These are phyloP conservation scores for Cryphonectria radicalis DNA, from an alignment of 2,329 filamentous ascomycete genomes.

Conservation along the genomic window DNA sequence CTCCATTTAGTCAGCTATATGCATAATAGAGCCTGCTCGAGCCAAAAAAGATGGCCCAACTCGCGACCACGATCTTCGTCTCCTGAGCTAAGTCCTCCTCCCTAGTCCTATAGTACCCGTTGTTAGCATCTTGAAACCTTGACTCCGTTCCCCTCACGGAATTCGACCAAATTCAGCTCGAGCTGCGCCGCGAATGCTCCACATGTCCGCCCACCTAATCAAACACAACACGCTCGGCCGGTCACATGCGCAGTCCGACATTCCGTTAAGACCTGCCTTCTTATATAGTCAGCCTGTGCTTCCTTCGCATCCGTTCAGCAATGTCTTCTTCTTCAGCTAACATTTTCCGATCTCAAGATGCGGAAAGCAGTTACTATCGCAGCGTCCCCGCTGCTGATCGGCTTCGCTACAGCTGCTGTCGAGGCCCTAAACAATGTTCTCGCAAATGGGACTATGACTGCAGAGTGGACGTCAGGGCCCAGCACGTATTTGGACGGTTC, in stretches of 20 bases:
- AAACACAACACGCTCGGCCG: not conserved
- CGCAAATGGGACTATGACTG: conserved; percentile 1
- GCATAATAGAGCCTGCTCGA: not conserved
- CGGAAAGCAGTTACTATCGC: not conserved
- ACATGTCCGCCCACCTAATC: not conserved
- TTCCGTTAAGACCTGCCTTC: not conserved
- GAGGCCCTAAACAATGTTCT: conserved; percentile 1
- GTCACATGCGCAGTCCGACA: not conserved
- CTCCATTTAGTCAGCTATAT: not conserved
- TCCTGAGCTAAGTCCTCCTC: not conserved
- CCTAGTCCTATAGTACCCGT: not conserved
- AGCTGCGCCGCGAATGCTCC: not conserved
- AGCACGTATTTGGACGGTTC: conserved; percentile 19
- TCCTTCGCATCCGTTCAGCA: not conserved
- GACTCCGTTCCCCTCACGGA: not conserved
- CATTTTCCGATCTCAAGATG: not conserved
- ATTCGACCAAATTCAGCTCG: not conserved
- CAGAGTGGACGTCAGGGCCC: conserved; percentile 10
- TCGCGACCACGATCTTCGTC: not conserved
- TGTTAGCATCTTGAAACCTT: not conserved
- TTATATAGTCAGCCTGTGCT: not conserved
- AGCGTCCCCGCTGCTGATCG: not conserved
- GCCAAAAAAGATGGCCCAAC: not conserved
- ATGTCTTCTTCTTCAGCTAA: not conserved
- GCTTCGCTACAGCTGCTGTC: not conserved